A percentile compares a stretch with the other conserved stretches of the same genome.
These are phyloP conservation scores for Zygoascus hellenicus DNA, from an alignment of 1,139 yeast genomes.

Conservation along the genomic window DNA sequence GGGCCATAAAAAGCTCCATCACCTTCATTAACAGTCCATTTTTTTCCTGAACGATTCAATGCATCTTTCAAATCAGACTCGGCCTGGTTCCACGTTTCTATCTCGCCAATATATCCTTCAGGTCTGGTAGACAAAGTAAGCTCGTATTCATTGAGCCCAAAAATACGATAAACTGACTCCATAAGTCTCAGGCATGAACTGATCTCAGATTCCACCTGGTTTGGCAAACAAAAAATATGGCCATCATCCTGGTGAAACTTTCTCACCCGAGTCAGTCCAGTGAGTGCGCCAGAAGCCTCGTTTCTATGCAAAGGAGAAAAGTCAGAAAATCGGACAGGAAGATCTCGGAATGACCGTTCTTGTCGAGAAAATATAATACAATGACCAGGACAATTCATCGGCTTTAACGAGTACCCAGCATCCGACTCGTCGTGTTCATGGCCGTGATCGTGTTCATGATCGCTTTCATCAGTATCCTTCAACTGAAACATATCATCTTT, in stretches of 20 bases:
- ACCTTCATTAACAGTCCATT: conserved; percentile 76
- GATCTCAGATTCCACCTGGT: conserved; percentile 78
- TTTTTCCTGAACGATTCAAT: conserved; percentile 51
- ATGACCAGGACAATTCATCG: conserved; percentile 99
- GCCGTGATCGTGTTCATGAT: conserved; percentile 32
- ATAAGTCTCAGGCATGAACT: conserved; percentile 66
- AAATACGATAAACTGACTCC: conserved; percentile 70
- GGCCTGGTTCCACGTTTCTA: conserved; percentile 80
- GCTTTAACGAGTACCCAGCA: conserved; percentile 75
- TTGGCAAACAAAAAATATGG: conserved; percentile 84
- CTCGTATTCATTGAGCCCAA: conserved; percentile 65
- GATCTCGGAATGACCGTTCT: conserved; percentile 81
- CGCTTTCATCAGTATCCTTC: conserved; percentile 29
- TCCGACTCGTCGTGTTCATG: conserved; percentile 37
- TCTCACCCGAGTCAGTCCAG: conserved; percentile 91
- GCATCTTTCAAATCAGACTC: conserved; percentile 66
- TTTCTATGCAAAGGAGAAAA: conserved; percentile 93
- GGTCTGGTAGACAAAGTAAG: conserved; percentile 87
- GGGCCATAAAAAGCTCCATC: conserved; percentile 99
- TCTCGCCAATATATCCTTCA: conserved; percentile 74
- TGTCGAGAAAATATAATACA: conserved; percentile 78
- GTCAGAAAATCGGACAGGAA: conserved; percentile 87
- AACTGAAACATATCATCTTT: conserved; percentile 92
- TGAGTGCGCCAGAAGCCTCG: conserved; percentile 89
- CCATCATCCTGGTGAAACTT: conserved; percentile 99